A percentile compares a stretch with the other conserved stretches of the same genome.
Conservation (phyloP, 2,329 filamentous ascomycete genomes). For the Microsporum ferrugineum region DNA sequence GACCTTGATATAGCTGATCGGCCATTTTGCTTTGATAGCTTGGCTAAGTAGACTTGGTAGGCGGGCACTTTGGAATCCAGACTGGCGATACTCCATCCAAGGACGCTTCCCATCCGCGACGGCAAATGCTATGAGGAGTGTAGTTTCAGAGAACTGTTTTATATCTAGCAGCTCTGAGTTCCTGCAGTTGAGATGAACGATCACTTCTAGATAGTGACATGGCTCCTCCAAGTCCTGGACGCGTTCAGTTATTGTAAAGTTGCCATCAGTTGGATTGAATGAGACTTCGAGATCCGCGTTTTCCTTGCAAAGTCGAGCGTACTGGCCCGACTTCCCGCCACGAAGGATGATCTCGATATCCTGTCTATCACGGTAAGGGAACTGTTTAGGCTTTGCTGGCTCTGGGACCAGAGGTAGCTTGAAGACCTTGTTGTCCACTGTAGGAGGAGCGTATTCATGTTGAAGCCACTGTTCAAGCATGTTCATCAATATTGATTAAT, state of each 20-base stretch:
- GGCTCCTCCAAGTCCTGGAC: neutral
- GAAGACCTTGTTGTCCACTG: neutral
- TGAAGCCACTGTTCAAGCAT: slow-evolving; percentile 3
- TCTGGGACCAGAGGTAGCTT: slow-evolving; percentile 1
- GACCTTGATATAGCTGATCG: slow-evolving; percentile 17
- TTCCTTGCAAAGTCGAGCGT: neutral
- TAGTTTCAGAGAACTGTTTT: slow-evolving; percentile 21
- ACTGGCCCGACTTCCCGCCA: neutral
- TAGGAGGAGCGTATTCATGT: neutral
- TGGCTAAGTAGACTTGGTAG: slow-evolving; percentile 16
- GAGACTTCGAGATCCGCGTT: slow-evolving; percentile 3
- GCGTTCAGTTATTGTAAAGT: neutral
- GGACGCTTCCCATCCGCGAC: slow-evolving; percentile 16
- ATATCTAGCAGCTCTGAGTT: slow-evolving; percentile 21
- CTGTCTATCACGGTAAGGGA: neutral
- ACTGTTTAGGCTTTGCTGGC: neutral
- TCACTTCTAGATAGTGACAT: slow-evolving; percentile 2
- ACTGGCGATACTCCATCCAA: slow-evolving; percentile 14
- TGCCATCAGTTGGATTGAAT: neutral
- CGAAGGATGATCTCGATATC: slow-evolving; percentile 2
- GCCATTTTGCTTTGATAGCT: slow-evolving; percentile 13
- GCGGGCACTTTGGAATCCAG: slow-evolving; percentile 14
- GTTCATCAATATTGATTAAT: neutral
- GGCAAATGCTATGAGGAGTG: slow-evolving; percentile 19
- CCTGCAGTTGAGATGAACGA: slow-evolving; percentile 13